Percentiles rank a stretch among this genome's conserved stretches.
These are phyloP conservation scores for Phytopythium helicoides DNA, from an alignment of 352 stramenopile genomes.

Conservation along the genomic window DNA sequence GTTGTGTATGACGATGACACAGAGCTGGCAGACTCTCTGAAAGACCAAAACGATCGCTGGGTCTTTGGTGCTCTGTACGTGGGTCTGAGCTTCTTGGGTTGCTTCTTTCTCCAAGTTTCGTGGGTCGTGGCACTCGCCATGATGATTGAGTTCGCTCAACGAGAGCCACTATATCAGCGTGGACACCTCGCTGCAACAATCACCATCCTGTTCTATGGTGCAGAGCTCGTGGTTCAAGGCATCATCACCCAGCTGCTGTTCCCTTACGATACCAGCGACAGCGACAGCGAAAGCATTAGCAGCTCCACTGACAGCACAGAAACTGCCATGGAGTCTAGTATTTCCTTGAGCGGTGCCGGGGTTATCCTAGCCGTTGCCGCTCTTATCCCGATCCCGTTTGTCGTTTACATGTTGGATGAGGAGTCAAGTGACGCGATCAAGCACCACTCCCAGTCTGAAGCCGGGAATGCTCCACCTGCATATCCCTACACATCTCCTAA, in stretches of 20 bases:
- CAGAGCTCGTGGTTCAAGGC: conserved; percentile 21
- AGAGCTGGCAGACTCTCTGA: conserved; percentile 8
- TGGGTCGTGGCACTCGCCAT: conserved; percentile 41
- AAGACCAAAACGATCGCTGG: conserved; percentile 7
- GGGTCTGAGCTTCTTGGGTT: conserved; percentile 28
- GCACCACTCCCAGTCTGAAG: conserved; percentile 3
- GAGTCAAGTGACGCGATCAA: conserved; percentile 10
- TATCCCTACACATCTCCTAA: background rate
- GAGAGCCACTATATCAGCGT: conserved; percentile 40
- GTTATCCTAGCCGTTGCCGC: conserved; percentile 17
- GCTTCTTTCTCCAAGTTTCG: conserved; percentile 33
- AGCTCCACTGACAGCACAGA: background rate
- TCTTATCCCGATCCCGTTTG: conserved; percentile 27
- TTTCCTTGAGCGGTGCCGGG: conserved; percentile 18
- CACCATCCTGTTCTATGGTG: conserved; percentile 39
- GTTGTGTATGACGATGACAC: conserved; percentile 11
- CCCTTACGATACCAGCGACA: conserved; percentile 9
- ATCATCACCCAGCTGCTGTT: conserved; percentile 25
- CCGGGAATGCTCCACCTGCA: background rate
- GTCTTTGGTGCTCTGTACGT: conserved; percentile 20
- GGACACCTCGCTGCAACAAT: conserved; percentile 44
- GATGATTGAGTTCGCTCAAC: conserved; percentile 50
- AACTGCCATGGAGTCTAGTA: conserved; percentile 11
- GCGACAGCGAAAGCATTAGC: conserved; percentile 3
- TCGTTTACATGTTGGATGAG: conserved; percentile 38